Evolutionary conservation across 805 yeast genomes (phyloP), one percentile per base, ranked within the genome.

Genomic region (Zygoascus flipseniorum): DNA sequence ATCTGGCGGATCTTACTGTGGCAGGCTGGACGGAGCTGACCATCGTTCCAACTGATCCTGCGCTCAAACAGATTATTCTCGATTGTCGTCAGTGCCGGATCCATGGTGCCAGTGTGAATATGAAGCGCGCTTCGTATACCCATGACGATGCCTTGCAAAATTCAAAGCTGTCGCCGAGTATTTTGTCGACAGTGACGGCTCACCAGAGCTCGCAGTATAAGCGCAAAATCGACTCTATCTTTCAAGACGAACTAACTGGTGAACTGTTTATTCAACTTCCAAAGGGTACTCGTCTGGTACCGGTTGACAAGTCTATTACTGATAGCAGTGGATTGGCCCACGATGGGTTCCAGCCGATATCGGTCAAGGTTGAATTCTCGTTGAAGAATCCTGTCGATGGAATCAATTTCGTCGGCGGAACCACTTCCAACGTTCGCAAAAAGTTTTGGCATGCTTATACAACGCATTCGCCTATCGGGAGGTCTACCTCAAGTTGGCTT

Each of bases 401-500:
- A 8, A 68, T 93, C 14, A 75, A 78, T 49, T 93, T 93, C 66
- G 81, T 83, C 39, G 86, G 88, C 14, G 81, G 83, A 10, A 66
- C 69, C 10, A 72, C 76, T 47, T 72, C 82, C 1, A 73, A 59
- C 8, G 51, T 68, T 18, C 74, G 75, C 16, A 66, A 65, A 51
- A 67, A 72, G 37, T 69, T 71, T 47, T 89, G 96, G 95, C 93
- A 85, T 62, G 95, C 88, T 1, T 89, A 86, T 67, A 92, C 98
- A 0, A 75, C 80, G 1, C 90, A 92, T 63, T 76, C 87, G 4
- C 89, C 88, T 31, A 69, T 83, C 46, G 88, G 89, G 16, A 76
- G 85, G 2, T 80, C 93, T 14, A 86, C 98, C 0, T 87, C 96
- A 1, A 85, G 89, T n/a, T 93, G 99, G 99, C 86, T 93, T 48